Base-by-base conservation (phyloP, 1,139 yeast genomes). In the Diutina sp. region DNA sequence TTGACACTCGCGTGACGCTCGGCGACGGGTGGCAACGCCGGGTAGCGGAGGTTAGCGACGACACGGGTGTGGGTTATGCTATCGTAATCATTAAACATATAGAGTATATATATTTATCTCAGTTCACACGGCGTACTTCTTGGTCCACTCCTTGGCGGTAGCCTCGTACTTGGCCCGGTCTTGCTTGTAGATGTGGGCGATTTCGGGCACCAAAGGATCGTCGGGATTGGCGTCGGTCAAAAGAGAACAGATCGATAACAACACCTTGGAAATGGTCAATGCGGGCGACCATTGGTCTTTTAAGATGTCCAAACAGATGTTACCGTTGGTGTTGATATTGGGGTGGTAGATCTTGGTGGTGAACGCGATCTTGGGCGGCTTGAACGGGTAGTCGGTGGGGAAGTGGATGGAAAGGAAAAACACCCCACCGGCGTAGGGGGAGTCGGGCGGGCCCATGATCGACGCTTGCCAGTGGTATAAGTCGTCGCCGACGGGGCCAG, bases 401-500 rank as follows among this genome's bases (percentile, higher is more conserved):
- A 90, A 90, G 71, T 87, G 95, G 71, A 90, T 88, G 57, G 93
- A 84, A 65, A 90, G 80, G 78, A 90, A 90, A 73, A 90, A 90
- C 51, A 90, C 96, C 64, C 96, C 97, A 63, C 95, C 95, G 56
- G 96, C 89, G 66, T 89, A 90, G 64, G 97, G 96, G 56, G 95
- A 86, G 73, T 90, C 97, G 63, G 93, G 80, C 55, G 97, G 97
- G 54, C 97, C 97, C 93, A 90, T 87, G 71, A 90, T 90, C 58
- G 96, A 89, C 55, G 97, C 97, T 74, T 90, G 96, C 97, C 97
- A 90, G 79, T 89, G 96, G 76, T 85, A 90, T 69, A 90, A 79
- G 69, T 90, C 96, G 67, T 93, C 98, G 58, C 97, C 97, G 56
- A 90, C 95, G 66, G 99, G 99, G 56, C 99, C 99, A 11, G 99